These are phyloP conservation scores for Gracilariopsis chorda DNA, from an alignment of 23 red algal genomes.

Conservation along the genomic window DNA sequence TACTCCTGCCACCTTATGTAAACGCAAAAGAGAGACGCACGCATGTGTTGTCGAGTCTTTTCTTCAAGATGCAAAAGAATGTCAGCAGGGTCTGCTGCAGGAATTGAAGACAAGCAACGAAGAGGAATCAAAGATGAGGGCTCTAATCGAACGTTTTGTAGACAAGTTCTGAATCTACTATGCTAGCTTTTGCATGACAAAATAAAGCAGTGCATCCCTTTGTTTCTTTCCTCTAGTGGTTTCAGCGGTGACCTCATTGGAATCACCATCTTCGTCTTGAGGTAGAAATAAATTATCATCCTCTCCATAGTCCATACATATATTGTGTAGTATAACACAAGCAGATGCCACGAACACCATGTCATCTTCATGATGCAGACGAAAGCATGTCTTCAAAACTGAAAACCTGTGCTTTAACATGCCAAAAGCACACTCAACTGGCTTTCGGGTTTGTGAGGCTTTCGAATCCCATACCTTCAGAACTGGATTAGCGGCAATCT, in stretches of 20 bases:
- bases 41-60: too few relatives aligned
- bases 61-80: too few relatives aligned
- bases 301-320: too few relatives aligned
- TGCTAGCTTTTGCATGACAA: background rate
- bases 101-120: too few relatives aligned
- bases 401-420: conserved; percentile 28
- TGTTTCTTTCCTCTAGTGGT: background rate
- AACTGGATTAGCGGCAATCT: background rate
- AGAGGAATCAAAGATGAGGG: too few relatives aligned
- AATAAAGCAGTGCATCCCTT: conserved; percentile 21
- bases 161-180: too few relatives aligned
- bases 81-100: too few relatives aligned
- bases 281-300: too few relatives aligned
- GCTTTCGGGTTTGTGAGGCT: background rate
- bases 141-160: too few relatives aligned
- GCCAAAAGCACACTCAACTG: conserved; percentile 22
- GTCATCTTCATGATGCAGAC: conserved; percentile 16
- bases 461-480: background rate
- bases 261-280: background rate
- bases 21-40: too few relatives aligned
- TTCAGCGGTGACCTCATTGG: background rate
- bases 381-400: background rate
- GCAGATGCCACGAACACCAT: background rate
- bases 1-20: too few relatives aligned
- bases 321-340: too few relatives aligned